Evolutionary conservation across 176 grass and related monocot species (phyloP).

Genomic region (Oryza glumipatula): DNA sequence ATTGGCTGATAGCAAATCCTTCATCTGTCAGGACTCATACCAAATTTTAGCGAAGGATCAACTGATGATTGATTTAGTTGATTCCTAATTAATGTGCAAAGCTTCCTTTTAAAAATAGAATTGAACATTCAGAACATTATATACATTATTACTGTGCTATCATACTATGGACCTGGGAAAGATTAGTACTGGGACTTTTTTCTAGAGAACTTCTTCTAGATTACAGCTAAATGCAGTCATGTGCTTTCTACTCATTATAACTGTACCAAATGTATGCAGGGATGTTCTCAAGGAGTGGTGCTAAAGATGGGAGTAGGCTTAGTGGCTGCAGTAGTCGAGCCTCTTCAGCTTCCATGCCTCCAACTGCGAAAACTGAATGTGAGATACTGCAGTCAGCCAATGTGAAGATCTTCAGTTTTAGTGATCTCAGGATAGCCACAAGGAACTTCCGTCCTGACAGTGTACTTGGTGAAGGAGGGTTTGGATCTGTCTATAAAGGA

Average conservation of each 20-base stretch:
- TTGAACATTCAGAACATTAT: background rate
- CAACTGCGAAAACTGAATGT: constrained; percentile 50
- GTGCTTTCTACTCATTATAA: background rate
- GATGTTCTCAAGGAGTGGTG: constrained; percentile 54
- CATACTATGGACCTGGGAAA: background rate
- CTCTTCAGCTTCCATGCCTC: constrained; percentile 65
- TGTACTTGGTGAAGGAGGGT: constrained; percentile 80
- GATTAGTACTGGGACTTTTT: constrained; percentile 1
- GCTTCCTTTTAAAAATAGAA: background rate
- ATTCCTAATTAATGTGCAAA: background rate
- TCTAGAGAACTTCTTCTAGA: background rate
- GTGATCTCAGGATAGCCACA: constrained; percentile 71
- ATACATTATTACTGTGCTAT: background rate
- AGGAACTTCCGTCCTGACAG: constrained; percentile 88
- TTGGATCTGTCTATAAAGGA: constrained; percentile 91
- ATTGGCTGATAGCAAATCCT: constrained; percentile 10
- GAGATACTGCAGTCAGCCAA: constrained; percentile 77
- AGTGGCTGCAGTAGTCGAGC: constrained; percentile 69
- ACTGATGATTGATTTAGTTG: background rate
- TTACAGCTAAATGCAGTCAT: background rate
- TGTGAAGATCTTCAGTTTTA: constrained; percentile 68
- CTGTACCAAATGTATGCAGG: constrained; percentile 42
- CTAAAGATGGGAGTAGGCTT: constrained; percentile 59
- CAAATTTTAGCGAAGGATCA: background rate
- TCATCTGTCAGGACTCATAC: background rate